Conservation (phyloP, 768 basidiomycete genomes). For the Rhizopogon vinicolor region DNA sequence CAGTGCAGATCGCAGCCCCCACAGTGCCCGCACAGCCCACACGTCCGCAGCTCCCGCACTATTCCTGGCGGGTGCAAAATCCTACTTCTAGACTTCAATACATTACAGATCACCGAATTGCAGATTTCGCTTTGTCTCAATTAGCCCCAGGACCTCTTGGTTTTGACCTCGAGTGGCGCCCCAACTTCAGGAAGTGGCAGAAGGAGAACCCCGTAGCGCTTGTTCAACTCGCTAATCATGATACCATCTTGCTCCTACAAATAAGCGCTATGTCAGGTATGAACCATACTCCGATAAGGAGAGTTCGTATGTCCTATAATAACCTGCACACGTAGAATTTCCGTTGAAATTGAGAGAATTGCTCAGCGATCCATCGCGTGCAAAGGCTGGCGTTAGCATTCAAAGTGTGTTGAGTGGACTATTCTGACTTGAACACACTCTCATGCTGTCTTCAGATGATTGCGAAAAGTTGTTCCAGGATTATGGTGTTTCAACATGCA, state of each 20-base stretch:
- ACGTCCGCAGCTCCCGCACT: constrained; percentile 8
- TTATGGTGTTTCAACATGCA: constrained; percentile 36
- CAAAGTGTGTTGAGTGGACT: constrained; percentile 39
- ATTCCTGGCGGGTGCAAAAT: constrained; percentile 16
- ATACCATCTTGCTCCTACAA: constrained; percentile 61
- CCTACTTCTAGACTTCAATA: constrained; percentile 22
- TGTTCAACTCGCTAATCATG: constrained; percentile 60
- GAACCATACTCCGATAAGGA: not conserved
- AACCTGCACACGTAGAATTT: constrained; percentile 38
- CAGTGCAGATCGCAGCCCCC: not conserved
- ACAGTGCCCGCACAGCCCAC: too few relatives aligned
- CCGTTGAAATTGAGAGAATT: constrained; percentile 46
- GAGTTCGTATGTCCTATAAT: not conserved
- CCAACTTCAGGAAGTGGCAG: constrained; percentile 47
- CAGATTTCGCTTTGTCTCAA: constrained; percentile 14
- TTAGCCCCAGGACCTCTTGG: constrained; percentile 38
- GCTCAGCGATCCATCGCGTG: constrained; percentile 46
- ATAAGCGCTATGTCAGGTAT: constrained; percentile 52
- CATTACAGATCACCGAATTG: constrained; percentile 27
- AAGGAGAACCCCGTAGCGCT: constrained; percentile 67
- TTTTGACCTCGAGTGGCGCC: constrained; percentile 81
- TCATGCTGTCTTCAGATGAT: constrained; percentile 45
- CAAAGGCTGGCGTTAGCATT: constrained; percentile 75
- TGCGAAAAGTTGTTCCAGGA: constrained; percentile 57
- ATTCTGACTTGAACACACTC: not conserved